Conservation (phyloP, 2,329 filamentous ascomycete species). For the Ceratocystis destructans region DNA sequence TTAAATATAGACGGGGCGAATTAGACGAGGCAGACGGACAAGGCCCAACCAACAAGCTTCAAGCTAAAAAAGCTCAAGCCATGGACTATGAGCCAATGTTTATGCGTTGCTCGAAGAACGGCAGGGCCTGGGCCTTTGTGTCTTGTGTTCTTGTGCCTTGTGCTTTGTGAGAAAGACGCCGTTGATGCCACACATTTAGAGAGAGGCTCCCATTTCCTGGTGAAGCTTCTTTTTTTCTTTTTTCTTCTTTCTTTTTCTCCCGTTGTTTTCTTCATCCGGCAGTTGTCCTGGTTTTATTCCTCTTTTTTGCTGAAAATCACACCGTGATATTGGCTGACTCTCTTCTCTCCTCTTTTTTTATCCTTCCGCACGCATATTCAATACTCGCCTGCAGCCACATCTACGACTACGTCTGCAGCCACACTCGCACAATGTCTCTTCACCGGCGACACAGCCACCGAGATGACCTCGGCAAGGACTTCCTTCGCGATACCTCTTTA, state of each 20-base stretch:
- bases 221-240: not conserved
- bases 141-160: too few relatives aligned
- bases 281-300: not conserved
- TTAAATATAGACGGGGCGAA: not conserved
- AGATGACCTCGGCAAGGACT: not conserved
- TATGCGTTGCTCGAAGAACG: not conserved
- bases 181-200: not conserved
- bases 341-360: not conserved
- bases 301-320: not conserved
- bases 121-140: too few relatives aligned
- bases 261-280: not conserved
- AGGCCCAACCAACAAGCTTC: not conserved
- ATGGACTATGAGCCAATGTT: not conserved
- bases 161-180: too few relatives aligned
- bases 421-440: not conserved
- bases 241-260: not conserved
- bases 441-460: conserved; percentile 3
- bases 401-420: too few relatives aligned
- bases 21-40: conserved; percentile 5
- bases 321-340: not conserved
- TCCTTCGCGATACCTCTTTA: not conserved
- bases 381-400: not conserved
- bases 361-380: not conserved
- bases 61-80: conserved; percentile 9
- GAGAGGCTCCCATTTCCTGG: not conserved